phyloP scores from a whole-genome alignment of 75 land plant genomes.

The Cupressus sempervirens region DNA sequence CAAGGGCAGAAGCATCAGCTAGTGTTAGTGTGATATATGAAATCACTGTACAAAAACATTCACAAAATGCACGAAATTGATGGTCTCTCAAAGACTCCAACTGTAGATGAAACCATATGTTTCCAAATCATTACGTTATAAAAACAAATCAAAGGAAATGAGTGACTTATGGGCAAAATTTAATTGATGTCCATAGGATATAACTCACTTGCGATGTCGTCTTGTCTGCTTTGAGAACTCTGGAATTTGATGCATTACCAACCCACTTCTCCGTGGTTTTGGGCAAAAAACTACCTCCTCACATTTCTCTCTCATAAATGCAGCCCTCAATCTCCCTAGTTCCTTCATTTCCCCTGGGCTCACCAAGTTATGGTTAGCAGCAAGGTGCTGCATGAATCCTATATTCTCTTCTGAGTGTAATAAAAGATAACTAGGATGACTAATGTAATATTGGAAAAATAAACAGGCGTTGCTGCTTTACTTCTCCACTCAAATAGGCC shows the following conservation, averaged over 20 bases:
- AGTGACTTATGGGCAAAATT: neutral
- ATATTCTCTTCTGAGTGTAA: neutral
- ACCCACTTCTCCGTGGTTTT: conserved; percentile 11
- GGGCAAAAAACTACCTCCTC: conserved; percentile 12
- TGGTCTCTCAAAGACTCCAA: neutral
- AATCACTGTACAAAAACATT: neutral
- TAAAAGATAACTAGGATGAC: neutral
- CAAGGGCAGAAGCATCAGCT: neutral
- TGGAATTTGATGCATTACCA: conserved; percentile 5
- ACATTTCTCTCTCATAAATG: conserved; percentile 10
- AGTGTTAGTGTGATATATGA: neutral
- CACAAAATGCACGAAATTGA: neutral
- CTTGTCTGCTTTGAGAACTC: conserved; percentile 1
- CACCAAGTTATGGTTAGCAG: conserved; percentile 7
- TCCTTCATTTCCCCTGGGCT: conserved; percentile 12
- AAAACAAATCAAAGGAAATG: neutral
- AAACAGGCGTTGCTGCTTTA: neutral
- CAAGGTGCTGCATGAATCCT: conserved; percentile 13
- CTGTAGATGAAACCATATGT: neutral
- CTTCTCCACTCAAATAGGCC: neutral
- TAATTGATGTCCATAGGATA: neutral
- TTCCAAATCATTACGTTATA: neutral
- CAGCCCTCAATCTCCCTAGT: conserved; percentile 5
- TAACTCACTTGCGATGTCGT: conserved; percentile 7
- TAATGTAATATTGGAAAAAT: neutral